Evolutionary conservation across 208 protist species (phyloP).

Genomic region (Naegleria lovaniensis): DNA sequence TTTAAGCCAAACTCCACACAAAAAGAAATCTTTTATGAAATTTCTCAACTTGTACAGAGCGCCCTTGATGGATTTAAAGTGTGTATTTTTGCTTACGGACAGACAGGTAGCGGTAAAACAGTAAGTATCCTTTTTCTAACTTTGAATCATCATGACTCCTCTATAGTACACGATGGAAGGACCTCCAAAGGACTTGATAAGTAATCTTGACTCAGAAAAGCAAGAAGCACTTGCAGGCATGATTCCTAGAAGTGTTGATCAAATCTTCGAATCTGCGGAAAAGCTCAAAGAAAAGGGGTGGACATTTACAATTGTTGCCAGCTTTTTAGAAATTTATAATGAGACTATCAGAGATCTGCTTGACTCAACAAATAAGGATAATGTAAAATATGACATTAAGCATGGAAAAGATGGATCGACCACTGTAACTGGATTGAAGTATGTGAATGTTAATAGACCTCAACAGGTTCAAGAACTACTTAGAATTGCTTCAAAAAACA

Average conservation of each 20-base stretch:
- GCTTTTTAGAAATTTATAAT: slow-evolving; percentile 41
- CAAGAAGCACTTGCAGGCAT: slow-evolving; percentile 42
- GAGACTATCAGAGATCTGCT: slow-evolving; percentile 30
- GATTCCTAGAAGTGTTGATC: slow-evolving; percentile 42
- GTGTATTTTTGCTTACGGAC: slow-evolving; percentile 46
- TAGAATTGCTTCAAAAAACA: slow-evolving; percentile 13
- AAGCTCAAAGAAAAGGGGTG: slow-evolving; percentile 45
- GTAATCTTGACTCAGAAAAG: background rate
- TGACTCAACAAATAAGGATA: background rate
- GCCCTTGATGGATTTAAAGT: slow-evolving; percentile 43
- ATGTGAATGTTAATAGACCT: background rate
- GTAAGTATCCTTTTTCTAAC: background rate
- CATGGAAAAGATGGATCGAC: background rate
- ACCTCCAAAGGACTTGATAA: slow-evolving; percentile 4
- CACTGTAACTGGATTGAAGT: background rate
- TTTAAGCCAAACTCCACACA: slow-evolving; percentile 27
- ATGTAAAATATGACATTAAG: background rate
- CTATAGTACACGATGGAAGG: slow-evolving; percentile 40
- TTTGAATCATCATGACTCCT: slow-evolving; percentile 51
- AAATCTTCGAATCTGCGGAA: slow-evolving; percentile 36
- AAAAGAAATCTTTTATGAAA: slow-evolving; percentile 36
- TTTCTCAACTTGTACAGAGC: slow-evolving; percentile 42
- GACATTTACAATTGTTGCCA: slow-evolving; percentile 24
- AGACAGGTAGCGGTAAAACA: slow-evolving; percentile 41
- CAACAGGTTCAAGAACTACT: background rate